Conservation (phyloP, 371 early-diverging fungal species). For the Batkoa obscura region DNA sequence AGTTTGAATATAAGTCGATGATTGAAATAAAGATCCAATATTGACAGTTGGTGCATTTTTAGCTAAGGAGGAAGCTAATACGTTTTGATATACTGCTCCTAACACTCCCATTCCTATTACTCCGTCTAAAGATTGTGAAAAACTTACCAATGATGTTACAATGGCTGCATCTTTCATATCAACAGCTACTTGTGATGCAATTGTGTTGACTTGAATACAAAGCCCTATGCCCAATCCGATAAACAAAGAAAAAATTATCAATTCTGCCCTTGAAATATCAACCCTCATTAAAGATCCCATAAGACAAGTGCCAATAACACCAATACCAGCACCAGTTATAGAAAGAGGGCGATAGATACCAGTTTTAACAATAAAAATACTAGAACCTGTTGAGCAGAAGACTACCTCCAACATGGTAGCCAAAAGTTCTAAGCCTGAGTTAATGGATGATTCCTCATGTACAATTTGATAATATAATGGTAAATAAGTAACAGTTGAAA, state of each 20-base stretch:
- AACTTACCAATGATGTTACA: conserved; percentile 32
- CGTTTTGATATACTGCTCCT: conserved; percentile 28
- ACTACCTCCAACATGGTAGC: conserved; percentile 36
- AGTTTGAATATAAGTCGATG: no score
- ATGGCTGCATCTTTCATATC: conserved; percentile 32
- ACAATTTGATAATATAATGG: conserved; percentile 35
- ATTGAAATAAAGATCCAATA: no score
- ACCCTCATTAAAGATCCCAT: conserved; percentile 19
- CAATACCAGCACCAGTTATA: conserved; percentile 23
- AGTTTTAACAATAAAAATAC: conserved; percentile 22
- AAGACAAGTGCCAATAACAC: conserved; percentile 22
- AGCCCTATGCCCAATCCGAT: conserved; percentile 37
- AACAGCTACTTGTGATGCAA: conserved; percentile 33
- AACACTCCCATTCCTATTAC: conserved; percentile 41
- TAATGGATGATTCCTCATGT: conserved; percentile 16
- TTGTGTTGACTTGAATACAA: conserved; percentile 34
- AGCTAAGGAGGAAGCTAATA: conserved; percentile 11
- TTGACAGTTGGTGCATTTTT: background rate
- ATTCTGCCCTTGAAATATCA: conserved; percentile 16
- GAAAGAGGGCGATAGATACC: conserved; percentile 26
- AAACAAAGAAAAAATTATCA: conserved; percentile 22
- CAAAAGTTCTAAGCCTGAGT: conserved; percentile 40
- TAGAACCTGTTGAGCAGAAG: conserved; percentile 24
- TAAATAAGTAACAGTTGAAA: conserved; percentile 46
- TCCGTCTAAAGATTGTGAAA: conserved; percentile 42